Evolutionary conservation across 305 asterid genomes (phyloP).

Genomic region (Fraxinus angustifolia): DNA sequence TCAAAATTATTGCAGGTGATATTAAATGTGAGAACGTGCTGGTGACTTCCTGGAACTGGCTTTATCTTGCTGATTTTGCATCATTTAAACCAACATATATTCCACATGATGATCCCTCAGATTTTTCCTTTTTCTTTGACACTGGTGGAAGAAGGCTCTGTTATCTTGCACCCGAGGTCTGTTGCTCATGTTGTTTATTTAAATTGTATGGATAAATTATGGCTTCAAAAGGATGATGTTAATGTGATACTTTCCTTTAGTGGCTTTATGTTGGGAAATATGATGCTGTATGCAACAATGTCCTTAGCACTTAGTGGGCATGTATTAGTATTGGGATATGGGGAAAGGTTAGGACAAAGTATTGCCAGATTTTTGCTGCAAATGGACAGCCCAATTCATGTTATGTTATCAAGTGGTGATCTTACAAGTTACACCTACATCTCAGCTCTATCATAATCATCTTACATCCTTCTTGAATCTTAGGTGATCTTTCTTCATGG

Average conservation of each 20-base stretch:
- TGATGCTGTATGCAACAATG: constrained; percentile 1
- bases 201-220: neutral
- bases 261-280: neutral
- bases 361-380: neutral
- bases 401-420: constrained; percentile 9
- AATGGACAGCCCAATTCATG: neutral
- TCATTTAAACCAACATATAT: constrained; percentile 94
- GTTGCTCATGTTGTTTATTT: constrained; percentile 18
- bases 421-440: neutral
- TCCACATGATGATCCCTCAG: constrained; percentile 94
- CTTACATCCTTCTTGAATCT: neutral
- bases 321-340: neutral
- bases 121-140: constrained; percentile 95
- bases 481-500: neutral
- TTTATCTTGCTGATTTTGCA: constrained; percentile 88
- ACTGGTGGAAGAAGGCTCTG: constrained; percentile 97
- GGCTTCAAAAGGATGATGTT: neutral
- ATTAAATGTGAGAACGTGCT: constrained; percentile 94
- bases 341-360: constrained; percentile 3
- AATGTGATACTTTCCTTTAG: constrained; percentile 1
- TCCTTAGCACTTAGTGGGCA: neutral
- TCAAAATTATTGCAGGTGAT: constrained; percentile 64
- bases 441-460: neutral
- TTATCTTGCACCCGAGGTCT: constrained; percentile 97
- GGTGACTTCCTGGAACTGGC: constrained; percentile 95